These are phyloP conservation scores for Cryptomeria japonica DNA, from an alignment of 75 land plant genomes.

Conservation along the genomic window DNA sequence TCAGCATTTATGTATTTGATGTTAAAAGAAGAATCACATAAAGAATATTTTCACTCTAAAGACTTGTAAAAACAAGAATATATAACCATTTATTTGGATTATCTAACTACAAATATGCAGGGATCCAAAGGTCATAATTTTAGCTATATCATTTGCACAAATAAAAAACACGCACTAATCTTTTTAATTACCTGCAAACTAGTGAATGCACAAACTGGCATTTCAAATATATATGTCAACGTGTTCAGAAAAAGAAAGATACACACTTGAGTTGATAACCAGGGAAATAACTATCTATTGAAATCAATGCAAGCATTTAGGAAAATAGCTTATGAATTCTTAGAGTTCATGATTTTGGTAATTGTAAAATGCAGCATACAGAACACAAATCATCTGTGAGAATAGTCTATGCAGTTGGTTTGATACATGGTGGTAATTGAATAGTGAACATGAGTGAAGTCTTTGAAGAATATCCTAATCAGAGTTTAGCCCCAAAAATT, in stretches of 20 bases:
- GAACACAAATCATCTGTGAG: neutral
- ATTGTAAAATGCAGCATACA: neutral
- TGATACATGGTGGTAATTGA: neutral
- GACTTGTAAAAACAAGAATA: neutral
- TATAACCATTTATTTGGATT: neutral
- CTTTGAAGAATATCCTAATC: neutral
- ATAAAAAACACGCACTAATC: neutral
- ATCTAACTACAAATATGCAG: neutral
- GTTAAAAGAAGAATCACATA: neutral
- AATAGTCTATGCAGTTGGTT: neutral
- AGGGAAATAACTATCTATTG: neutral
- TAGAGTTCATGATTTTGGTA: neutral
- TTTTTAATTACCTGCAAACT: neutral
- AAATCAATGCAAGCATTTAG: neutral
- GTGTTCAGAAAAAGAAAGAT: neutral
- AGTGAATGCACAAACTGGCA: neutral
- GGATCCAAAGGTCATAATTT: neutral
- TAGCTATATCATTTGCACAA: neutral
- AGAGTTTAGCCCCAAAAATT: neutral
- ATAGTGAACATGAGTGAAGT: neutral
- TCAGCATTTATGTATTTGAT: slow-evolving; percentile 2
- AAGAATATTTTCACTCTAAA: neutral
- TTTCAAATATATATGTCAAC: neutral
- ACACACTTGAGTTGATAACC: neutral
- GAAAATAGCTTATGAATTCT: neutral